phyloP scores from a whole-genome alignment of 371 early-diverging fungal species.

The Fennellomyces sp. region DNA sequence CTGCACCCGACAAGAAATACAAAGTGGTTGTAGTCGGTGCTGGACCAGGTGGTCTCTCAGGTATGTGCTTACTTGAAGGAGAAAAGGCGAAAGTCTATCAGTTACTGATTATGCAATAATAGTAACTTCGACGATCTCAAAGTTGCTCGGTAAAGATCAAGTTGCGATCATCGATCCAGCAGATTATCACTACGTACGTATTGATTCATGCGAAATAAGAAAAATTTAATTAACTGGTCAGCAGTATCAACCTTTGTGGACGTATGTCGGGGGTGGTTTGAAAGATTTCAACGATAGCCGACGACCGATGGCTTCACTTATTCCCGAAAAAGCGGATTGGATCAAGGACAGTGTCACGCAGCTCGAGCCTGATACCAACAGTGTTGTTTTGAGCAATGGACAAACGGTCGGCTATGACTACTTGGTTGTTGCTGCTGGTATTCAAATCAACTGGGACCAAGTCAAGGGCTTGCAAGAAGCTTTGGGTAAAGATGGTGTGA shows the following conservation, averaged over 20 bases:
- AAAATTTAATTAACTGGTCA: neutral
- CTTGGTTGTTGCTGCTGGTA: constrained; percentile 88
- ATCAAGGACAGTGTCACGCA: constrained; percentile 69
- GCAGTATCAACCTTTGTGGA: constrained; percentile 90
- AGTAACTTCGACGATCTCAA: constrained; percentile 66
- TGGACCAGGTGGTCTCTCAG: constrained; percentile 67
- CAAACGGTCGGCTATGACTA: constrained; percentile 79
- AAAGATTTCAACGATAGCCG: constrained; percentile 75
- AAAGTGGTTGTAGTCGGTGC: constrained; percentile 70
- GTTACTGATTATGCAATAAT: neutral
- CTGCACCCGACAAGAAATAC: constrained; percentile 39
- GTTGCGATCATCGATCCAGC: constrained; percentile 86
- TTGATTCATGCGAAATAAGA: constrained; percentile 65
- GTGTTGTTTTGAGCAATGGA: constrained; percentile 70
- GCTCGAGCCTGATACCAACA: constrained; percentile 74
- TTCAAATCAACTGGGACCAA: constrained; percentile 78
- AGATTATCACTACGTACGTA: constrained; percentile 72
- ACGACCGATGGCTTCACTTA: constrained; percentile 69
- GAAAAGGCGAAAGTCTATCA: no score
- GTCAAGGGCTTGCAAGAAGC: constrained; percentile 78
- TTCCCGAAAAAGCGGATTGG: constrained; percentile 79
- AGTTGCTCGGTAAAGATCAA: constrained; percentile 64
- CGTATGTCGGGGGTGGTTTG: constrained; percentile 88
- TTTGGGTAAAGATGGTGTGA: constrained; percentile 82
- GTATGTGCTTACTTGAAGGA: constrained; percentile 20